phyloP scores from a whole-genome alignment of 2,329 filamentous ascomycete species.

The Diaporthe batatas region DNA sequence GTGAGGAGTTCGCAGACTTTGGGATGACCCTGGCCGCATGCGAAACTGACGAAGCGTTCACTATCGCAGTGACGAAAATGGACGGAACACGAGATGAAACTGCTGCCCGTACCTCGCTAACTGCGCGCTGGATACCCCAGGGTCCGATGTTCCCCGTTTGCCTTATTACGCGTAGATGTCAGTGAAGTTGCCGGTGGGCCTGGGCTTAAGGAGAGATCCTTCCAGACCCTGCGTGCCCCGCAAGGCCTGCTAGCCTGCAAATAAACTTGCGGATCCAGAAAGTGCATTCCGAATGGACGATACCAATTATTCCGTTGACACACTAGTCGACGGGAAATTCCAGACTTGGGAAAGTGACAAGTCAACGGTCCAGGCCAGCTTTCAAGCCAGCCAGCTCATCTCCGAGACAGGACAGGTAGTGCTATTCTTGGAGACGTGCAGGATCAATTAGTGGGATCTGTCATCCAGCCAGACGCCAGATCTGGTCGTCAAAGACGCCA shows the following conservation, averaged over 20 bases:
- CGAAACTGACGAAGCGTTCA: conserved; percentile 49
- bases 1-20: conserved; percentile 23
- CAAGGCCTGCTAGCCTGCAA: conserved; percentile 22
- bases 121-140: conserved; percentile 24
- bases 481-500: conserved; percentile 25
- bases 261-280: conserved; percentile 33
- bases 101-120: conserved; percentile 44
- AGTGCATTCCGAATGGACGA: conserved; percentile 21
- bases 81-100: conserved; percentile 51
- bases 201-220: conserved; percentile 1
- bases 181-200: conserved; percentile 7
- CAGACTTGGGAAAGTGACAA: conserved; percentile 15
- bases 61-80: conserved; percentile 43
- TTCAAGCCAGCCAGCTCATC: conserved; percentile 28
- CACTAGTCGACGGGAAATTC: conserved; percentile 24
- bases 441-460: conserved; percentile 28
- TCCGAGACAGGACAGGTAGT: conserved; percentile 23
- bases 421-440: conserved; percentile 34
- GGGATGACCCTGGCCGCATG: conserved; percentile 48
- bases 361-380: conserved; percentile 15
- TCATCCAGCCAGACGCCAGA: conserved; percentile 29
- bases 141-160: conserved; percentile 13
- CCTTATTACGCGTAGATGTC: conserved; percentile 11
- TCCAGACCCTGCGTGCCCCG: conserved; percentile 27
- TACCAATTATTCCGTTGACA: conserved; percentile 20